Percentiles rank a stretch among this genome's conserved stretches.
phyloP scores from a whole-genome alignment of 495 filamentous ascomycete species.

The Tricharina praecox region DNA sequence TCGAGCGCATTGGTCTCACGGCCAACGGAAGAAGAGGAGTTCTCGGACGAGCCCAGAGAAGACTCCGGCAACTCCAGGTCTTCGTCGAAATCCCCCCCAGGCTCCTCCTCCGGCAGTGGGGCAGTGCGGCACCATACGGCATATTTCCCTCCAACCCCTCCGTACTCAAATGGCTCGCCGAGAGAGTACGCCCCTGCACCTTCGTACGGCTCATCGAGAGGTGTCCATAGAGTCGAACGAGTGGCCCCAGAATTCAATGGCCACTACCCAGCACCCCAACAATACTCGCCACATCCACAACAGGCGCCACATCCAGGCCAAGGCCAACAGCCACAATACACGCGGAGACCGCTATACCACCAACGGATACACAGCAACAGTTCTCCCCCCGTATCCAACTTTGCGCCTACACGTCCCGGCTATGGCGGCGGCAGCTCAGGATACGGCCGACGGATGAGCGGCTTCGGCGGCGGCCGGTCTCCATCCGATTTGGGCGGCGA shows the following conservation, averaged over 20 bases:
- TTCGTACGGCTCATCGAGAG: too few species aligned
- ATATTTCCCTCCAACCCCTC: constrained; percentile 13
- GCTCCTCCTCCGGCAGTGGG: background rate
- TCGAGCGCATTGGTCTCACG: background rate
- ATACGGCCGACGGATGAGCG: background rate
- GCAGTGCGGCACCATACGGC: background rate
- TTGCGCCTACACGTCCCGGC: background rate
- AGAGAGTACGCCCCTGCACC: too few species aligned
- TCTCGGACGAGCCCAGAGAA: background rate
- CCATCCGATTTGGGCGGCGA: background rate
- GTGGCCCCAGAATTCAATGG: too few species aligned
- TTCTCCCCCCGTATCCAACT: background rate
- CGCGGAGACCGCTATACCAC: background rate
- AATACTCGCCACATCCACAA: too few species aligned
- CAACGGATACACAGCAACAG: background rate
- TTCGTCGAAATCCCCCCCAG: too few species aligned
- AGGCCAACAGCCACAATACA: constrained; percentile 13
- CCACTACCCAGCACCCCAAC: too few species aligned
- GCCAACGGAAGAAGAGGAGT: background rate
- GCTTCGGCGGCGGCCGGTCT: background rate
- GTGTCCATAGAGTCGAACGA: too few species aligned
- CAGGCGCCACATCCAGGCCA: constrained; percentile 13
- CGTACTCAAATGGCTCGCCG: too few species aligned
- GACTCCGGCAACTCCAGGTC: background rate
- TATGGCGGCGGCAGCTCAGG: background rate